Conservation (phyloP, 176 grass and related monocot species). For the Puccinellia tenuiflora region DNA sequence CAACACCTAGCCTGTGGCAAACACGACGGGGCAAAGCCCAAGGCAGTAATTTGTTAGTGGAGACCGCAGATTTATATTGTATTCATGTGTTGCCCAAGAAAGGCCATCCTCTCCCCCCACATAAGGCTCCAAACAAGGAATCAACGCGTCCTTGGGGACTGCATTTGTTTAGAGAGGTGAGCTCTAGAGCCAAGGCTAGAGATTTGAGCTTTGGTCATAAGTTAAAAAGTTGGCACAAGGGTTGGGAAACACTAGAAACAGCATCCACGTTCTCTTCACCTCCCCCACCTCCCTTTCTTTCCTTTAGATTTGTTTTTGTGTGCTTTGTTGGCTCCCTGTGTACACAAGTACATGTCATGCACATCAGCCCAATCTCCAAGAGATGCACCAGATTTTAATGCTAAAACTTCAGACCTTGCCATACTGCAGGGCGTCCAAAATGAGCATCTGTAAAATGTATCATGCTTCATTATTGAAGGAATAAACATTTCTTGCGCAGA, state of each 20-base stretch:
- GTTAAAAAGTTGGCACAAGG: conserved; percentile 58
- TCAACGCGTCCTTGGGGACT: conserved; percentile 61
- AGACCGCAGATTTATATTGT: conserved; percentile 43
- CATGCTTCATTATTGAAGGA: conserved; percentile 1
- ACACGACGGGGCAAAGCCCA: conserved; percentile 49
- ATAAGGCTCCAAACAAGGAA: conserved; percentile 85
- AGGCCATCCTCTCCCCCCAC: conserved; percentile 50
- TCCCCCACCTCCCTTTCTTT: conserved; percentile 35
- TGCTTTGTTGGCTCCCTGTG: conserved; percentile 41
- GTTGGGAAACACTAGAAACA: conserved; percentile 98
- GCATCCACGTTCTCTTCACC: conserved; percentile 98
- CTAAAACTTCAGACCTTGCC: conserved; percentile 27
- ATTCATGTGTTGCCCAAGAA: conserved; percentile 64
- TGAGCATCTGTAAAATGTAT: conserved; percentile 24
- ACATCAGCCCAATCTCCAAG: conserved; percentile 46
- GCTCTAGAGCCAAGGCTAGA: conserved; percentile 63
- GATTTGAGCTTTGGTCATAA: conserved; percentile 62
- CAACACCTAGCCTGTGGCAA: conserved; percentile 27
- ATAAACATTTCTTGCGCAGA: background rate
- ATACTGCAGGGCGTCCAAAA: background rate
- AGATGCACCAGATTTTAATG: conserved; percentile 39
- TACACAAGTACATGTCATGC: conserved; percentile 42
- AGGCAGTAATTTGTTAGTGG: conserved; percentile 55
- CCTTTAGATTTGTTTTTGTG: conserved; percentile 48
- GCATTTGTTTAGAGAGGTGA: conserved; percentile 50